phyloP scores from a whole-genome alignment of 495 filamentous ascomycete genomes.

The Xylaria flabelliformis region DNA sequence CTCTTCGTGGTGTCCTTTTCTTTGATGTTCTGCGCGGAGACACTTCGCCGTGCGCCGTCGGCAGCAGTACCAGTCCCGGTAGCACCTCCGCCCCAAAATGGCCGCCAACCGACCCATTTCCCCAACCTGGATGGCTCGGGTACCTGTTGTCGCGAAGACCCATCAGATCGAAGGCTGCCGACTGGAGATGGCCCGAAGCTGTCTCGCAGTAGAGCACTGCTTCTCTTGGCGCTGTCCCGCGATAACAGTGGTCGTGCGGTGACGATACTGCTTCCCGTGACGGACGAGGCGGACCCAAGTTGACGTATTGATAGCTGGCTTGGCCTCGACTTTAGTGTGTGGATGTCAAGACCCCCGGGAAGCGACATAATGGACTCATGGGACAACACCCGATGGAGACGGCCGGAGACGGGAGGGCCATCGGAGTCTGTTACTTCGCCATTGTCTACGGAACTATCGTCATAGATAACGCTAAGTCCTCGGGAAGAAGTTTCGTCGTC shows the following conservation, averaged over 20 bases:
- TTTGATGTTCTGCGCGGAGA: constrained; percentile 14
- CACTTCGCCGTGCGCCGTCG: constrained; percentile 12
- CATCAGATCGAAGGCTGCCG: constrained; percentile 35
- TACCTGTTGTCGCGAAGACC: constrained; percentile 35
- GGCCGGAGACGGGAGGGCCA: constrained; percentile 9
- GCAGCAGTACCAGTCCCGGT: constrained; percentile 20
- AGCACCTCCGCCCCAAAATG: constrained; percentile 42
- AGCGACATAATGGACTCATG: constrained; percentile 64
- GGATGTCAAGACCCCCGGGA: constrained; percentile 60
- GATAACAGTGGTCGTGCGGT: constrained; percentile 50
- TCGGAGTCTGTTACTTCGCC: constrained; percentile 31
- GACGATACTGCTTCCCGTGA: constrained; percentile 50
- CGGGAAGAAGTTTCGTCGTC: constrained; percentile 32
- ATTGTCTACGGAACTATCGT: constrained; percentile 19
- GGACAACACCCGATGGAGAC: constrained; percentile 51
- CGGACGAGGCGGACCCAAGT: constrained; percentile 50
- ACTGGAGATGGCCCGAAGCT: constrained; percentile 41
- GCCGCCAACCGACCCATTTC: constrained; percentile 55
- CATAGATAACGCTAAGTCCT: constrained; percentile 4
- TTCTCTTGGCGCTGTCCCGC: constrained; percentile 40
- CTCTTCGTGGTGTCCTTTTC: constrained; percentile 29
- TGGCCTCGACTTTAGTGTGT: constrained; percentile 58
- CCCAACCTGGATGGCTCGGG: constrained; percentile 41
- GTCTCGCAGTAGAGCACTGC: constrained; percentile 49
- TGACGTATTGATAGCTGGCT: constrained; percentile 57